Conservation (phyloP, 2,329 filamentous ascomycete species). For the Raffaelea ambrosiae region DNA sequence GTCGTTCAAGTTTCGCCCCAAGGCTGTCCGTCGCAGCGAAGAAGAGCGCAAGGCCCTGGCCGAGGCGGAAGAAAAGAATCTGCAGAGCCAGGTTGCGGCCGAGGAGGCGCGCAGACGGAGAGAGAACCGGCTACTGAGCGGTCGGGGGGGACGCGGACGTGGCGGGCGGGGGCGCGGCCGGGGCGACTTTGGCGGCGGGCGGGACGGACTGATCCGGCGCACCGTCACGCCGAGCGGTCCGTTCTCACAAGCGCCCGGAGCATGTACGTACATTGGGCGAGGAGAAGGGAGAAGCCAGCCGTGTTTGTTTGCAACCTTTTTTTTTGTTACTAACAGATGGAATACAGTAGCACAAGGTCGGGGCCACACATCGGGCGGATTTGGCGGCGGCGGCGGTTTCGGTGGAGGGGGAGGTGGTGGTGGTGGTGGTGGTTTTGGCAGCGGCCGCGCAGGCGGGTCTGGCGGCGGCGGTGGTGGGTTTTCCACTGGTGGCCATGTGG, state of each 20-base stretch:
- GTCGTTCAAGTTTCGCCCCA: constrained; percentile 22
- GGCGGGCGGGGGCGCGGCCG: constrained; percentile 18
- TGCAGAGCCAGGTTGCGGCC: constrained; percentile 19
- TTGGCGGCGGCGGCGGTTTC: constrained; percentile 9
- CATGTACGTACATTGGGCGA: constrained; percentile 14
- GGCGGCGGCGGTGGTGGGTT: neutral
- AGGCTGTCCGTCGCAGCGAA: constrained; percentile 22
- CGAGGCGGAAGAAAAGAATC: constrained; percentile 23
- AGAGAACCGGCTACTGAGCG: constrained; percentile 17
- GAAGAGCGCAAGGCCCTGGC: constrained; percentile 26
- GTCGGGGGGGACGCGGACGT: constrained; percentile 19
- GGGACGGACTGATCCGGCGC: constrained; percentile 20
- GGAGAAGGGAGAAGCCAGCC: no score
- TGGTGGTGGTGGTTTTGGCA: constrained; percentile 18
- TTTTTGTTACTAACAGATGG: constrained; percentile 6
- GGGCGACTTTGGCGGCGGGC: constrained; percentile 14
- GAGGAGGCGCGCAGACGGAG: constrained; percentile 21
- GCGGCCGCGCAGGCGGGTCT: constrained; percentile 8
- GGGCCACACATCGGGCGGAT: no score
- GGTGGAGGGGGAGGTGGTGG: constrained; percentile 16
- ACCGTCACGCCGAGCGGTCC: constrained; percentile 24
- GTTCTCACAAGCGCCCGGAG: constrained; percentile 22
- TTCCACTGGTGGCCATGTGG: constrained; percentile 3
- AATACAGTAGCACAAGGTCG: no score
- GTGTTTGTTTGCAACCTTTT: neutral